These are phyloP conservation scores for Antitrichia curtipendula DNA, from an alignment of 225 moss, liverwort and hornwort species.

Conservation along the genomic window DNA sequence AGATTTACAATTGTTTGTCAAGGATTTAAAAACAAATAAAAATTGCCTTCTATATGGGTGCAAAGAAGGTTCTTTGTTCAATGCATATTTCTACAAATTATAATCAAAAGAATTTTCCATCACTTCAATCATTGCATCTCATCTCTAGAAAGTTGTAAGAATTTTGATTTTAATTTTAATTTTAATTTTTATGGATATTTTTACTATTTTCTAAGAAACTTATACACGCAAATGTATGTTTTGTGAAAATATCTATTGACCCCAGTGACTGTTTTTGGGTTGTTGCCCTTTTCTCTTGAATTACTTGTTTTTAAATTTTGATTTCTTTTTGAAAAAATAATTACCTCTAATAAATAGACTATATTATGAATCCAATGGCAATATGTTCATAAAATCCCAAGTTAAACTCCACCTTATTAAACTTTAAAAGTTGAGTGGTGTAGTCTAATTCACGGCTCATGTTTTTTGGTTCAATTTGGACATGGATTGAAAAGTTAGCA, in stretches of 20 bases:
- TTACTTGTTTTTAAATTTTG: no score
- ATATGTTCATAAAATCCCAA: no score
- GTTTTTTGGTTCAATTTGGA: no score
- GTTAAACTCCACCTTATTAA: no score
- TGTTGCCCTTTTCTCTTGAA: no score
- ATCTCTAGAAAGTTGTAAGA: background rate
- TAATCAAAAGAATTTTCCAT: background rate
- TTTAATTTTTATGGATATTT: background rate
- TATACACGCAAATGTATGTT: background rate
- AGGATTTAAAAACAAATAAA: background rate
- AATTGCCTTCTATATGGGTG: accelerated
- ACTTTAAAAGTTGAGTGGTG: no score
- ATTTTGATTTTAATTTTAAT: background rate
- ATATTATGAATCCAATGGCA: no score
- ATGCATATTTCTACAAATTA: background rate
- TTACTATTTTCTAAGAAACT: background rate
- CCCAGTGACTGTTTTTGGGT: no score
- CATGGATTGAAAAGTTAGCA: no score
- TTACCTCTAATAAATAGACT: no score
- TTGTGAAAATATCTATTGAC: background rate
- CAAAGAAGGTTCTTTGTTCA: background rate
- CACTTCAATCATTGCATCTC: background rate
- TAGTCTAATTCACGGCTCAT: no score
- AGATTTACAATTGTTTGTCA: background rate
- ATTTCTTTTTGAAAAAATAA: no score